Conservation (phyloP, 2,329 filamentous ascomycete species). For the Trichophyton equinum region DNA sequence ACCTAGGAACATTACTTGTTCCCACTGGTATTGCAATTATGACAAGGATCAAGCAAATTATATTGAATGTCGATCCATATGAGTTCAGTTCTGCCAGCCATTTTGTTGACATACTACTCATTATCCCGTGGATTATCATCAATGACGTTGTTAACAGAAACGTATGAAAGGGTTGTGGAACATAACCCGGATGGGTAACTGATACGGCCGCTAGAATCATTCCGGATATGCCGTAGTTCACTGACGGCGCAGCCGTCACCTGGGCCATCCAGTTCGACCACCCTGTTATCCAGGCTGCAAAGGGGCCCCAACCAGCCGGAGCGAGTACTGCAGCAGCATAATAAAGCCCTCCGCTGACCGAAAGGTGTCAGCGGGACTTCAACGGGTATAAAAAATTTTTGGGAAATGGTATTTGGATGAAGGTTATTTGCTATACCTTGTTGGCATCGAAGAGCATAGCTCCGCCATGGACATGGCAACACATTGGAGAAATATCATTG, state of each 20-base stretch:
- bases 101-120: conserved; percentile 58
- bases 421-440: conserved; percentile 32
- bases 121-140: conserved; percentile 54
- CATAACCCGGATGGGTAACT: conserved; percentile 54
- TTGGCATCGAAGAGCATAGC: conserved; percentile 61
- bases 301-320: conserved; percentile 51
- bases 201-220: conserved; percentile 61
- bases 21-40: conserved; percentile 56
- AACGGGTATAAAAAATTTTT: not conserved
- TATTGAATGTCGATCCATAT: conserved; percentile 57
- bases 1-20: conserved; percentile 46
- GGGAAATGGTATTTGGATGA: not conserved
- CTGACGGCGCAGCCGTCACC: conserved; percentile 52
- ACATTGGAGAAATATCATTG: conserved; percentile 59
- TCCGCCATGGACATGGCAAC: conserved; percentile 59
- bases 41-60: conserved; percentile 52
- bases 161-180: conserved; percentile 52
- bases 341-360: conserved; percentile 50
- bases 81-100: conserved; percentile 61
- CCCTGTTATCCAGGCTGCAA: conserved; percentile 56
- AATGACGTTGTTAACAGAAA: conserved; percentile 56
- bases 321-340: conserved; percentile 62
- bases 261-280: conserved; percentile 62
- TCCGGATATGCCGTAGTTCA: conserved; percentile 52
- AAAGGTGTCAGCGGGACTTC: not conserved